Evolutionary conservation across 371 early-diverging fungal species (phyloP), one percentile per base, ranked within the genome.

Genomic region (Mortierella sp.): DNA sequence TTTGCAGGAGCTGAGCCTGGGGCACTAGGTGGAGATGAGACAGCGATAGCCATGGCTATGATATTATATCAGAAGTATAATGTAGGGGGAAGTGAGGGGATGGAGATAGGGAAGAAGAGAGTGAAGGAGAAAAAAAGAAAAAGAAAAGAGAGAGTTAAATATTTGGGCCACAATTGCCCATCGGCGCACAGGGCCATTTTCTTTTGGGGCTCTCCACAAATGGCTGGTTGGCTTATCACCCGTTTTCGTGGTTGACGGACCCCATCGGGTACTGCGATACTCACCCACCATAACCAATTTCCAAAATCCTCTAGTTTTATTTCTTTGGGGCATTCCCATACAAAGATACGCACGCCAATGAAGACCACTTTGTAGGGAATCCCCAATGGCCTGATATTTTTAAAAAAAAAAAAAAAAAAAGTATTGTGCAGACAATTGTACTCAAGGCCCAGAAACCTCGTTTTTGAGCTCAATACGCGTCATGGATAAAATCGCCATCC

Each of bases 11-110:
- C 24, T 2, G 57, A 20, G 62, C 70, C 78, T 0, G 51, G 49
- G 62, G 70, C 28, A 30, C 66, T 43, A 0, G 70, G 37, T 26
- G 64, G 37, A 1, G 74, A 49, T n/a, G 68, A 67, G 61, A 70
- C 62, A 35, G 68, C 55, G 45, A 80, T 69, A 63, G 72, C 69
- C 75, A 80, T 80, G 9, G 14, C 60, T 26, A 6, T 64, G 43
- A 16, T 43, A 43, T 43, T 43, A 16, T n/a, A 51, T 51, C 4
- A n/a, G 51, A n/a, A 51, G 51, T 18, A 51, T 51, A 20, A 55
- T 12, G 30, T 10, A 55, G 26, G 37, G 28, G 26, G 28, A 64
- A 60, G 30, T 60, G 47, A 43, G 43, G 58, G 16, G 24, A 32
- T 39, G n/a, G 32, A 78, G 54, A 39, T n/a, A 61, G 62, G 10